Evolutionary conservation across 116 monocot genomes (phyloP), one percentile per base, ranked within the genome.

Genomic region (Trichopus zeylanicus): DNA sequence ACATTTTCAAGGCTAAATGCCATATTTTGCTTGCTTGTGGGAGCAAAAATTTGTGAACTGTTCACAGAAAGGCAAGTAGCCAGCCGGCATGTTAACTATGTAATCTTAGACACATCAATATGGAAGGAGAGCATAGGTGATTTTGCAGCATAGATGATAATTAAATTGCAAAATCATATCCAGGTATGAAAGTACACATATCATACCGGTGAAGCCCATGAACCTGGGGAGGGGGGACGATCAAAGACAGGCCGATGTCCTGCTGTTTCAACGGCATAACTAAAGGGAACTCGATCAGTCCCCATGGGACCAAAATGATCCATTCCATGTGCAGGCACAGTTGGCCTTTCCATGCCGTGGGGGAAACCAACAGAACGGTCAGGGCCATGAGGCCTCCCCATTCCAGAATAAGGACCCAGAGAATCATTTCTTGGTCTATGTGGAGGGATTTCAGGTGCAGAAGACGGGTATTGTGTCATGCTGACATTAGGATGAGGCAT

Each of bases 201-300:
- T 6, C 55, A 38, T 68, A 67, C 82, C 76, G 76, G 63, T 55
- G 69, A 46, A 72, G 66, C 57, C 88, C 80, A 79, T 22, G 78
- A 47, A 61, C 69, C 73, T 52, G 78, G 78, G 10, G 81, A 71
- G 27, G 67, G 55, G 42, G 70, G 52, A 56, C 35, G 65, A 48
- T 81, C 77, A 37, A 64, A 61, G 6, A 34, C 3, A 61, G 62
- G 57, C 6, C 33, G 53, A 65, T 31, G 53, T 48, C 70, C 70
- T 46, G 53, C 9, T 32, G 56, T 30, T 25, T 78, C 78, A 54
- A 33, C 23, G 25, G 70, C 64, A 81, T 78, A 81, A 31, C 59
- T 63, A 62, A 69, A 75, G 22, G 72, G 57, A 31, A 32, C 47
- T 51, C 67, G 71, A 63, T 86, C 86, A 38, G 57, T 22, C 56